phyloP scores from a whole-genome alignment of 805 yeast genomes.

The Barnettozyma sucrosica region DNA sequence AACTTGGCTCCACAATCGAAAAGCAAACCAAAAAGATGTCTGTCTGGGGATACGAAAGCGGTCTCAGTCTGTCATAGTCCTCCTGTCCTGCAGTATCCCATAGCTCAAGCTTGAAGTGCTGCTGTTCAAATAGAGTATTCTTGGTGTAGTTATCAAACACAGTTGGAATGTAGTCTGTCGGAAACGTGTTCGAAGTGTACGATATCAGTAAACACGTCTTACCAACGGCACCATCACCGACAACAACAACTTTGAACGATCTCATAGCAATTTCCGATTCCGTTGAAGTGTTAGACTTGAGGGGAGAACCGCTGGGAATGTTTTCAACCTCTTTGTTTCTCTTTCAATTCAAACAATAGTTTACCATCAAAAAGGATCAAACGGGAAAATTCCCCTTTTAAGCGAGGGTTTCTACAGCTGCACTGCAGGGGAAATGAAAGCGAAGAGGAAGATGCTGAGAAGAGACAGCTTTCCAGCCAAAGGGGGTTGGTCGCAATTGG shows the following conservation, averaged over 20 bases:
- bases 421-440: background rate
- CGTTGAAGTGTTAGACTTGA: background rate
- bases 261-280: slow-evolving; percentile 43
- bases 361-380: background rate
- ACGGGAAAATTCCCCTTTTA: slow-evolving; percentile 1
- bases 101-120: slow-evolving; percentile 75
- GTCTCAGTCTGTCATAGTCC: slow-evolving; percentile 85
- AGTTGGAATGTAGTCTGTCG: slow-evolving; percentile 90
- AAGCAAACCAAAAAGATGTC: slow-evolving; percentile 84
- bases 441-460: no score
- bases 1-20: slow-evolving; percentile 73
- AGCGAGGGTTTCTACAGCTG: background rate
- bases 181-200: slow-evolving; percentile 88
- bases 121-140: slow-evolving; percentile 74
- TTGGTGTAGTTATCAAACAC: slow-evolving; percentile 91
- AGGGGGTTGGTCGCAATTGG: no score
- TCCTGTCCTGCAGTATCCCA: slow-evolving; percentile 98
- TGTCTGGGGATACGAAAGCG: slow-evolving; percentile 87
- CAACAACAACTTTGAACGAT: slow-evolving; percentile 86
- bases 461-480: background rate
- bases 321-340: background rate
- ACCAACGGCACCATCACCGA: slow-evolving; percentile 95
- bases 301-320: background rate
- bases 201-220: slow-evolving; percentile 84
- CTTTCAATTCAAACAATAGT: background rate